Evolutionary conservation across 2,329 filamentous ascomycete genomes (phyloP).

Genomic region (Sclerotinia borealis): DNA sequence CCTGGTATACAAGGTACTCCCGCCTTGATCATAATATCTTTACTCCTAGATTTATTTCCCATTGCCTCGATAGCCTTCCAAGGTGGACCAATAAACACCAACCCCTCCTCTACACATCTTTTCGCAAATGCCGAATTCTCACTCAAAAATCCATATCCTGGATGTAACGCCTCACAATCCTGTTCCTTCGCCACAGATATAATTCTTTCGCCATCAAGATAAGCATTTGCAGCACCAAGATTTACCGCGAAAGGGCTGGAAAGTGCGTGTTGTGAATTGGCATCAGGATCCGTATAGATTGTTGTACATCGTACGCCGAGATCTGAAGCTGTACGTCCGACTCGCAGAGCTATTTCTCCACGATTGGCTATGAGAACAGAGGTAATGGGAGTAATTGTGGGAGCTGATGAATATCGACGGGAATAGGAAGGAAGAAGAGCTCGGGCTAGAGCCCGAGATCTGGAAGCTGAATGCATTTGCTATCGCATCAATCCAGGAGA

Average conservation of each 20-base stretch:
- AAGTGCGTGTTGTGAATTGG: conserved; percentile 78
- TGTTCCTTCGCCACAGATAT: conserved; percentile 80
- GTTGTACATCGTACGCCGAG: conserved; percentile 92
- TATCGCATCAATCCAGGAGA: conserved; percentile 8
- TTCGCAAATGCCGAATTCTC: conserved; percentile 90
- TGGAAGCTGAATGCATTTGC: conserved; percentile 26
- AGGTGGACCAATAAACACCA: conserved; percentile 92
- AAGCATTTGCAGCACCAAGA: conserved; percentile 75
- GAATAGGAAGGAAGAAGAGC: conserved; percentile 20
- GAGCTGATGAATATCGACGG: conserved; percentile 18
- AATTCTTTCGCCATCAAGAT: conserved; percentile 90
- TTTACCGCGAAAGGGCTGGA: conserved; percentile 79
- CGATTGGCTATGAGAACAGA: conserved; percentile 95
- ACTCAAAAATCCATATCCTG: conserved; percentile 91
- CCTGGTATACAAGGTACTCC: conserved; percentile 94
- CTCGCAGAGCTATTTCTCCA: conserved; percentile 92
- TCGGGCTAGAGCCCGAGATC: conserved; percentile 28
- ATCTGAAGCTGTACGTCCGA: conserved; percentile 78
- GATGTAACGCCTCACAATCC: conserved; percentile 86
- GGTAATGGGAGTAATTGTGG: conserved; percentile 46
- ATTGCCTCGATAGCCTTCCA: conserved; percentile 77
- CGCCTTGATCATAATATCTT: conserved; percentile 95
- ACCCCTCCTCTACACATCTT: conserved; percentile 80
- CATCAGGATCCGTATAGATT: conserved; percentile 90
- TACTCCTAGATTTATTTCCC: conserved; percentile 89